Conservation (phyloP, 768 basidiomycete species). For the Lyophyllum shimeji region DNA sequence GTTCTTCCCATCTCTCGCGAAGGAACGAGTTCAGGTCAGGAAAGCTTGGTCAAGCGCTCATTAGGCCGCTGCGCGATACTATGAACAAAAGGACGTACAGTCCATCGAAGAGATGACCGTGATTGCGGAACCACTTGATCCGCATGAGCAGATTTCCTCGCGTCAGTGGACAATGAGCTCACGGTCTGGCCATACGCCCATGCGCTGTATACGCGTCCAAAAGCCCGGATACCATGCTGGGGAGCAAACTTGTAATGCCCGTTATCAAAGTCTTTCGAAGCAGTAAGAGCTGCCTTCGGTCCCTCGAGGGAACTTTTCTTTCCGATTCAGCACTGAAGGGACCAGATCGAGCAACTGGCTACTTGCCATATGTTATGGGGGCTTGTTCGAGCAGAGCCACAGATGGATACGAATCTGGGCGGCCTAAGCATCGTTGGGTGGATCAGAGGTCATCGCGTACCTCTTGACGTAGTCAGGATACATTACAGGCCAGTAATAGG, state of each 20-base stretch:
- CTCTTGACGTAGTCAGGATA: constrained; percentile 55
- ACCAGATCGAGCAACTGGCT: neutral
- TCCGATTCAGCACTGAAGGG: neutral
- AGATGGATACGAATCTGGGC: constrained; percentile 49
- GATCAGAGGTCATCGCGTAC: constrained; percentile 21
- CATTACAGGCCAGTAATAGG: constrained; percentile 57
- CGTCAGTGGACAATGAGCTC: constrained; percentile 10
- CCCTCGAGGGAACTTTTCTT: constrained; percentile 56
- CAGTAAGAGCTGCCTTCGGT: constrained; percentile 51
- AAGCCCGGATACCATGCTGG: constrained; percentile 52
- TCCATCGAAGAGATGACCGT: constrained; percentile 42
- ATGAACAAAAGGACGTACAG: constrained; percentile 24
- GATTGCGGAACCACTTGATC: constrained; percentile 53
- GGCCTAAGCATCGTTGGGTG: neutral
- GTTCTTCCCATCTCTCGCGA: constrained; percentile 50
- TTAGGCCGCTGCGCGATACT: neutral
- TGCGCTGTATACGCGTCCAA: constrained; percentile 53
- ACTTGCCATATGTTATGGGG: constrained; percentile 53
- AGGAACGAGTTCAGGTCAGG: constrained; percentile 49
- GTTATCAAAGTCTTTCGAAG: constrained; percentile 53
- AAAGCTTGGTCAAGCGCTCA: constrained; percentile 30
- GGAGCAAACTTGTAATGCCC: constrained; percentile 51
- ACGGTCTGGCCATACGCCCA: constrained; percentile 62
- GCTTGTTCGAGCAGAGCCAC: constrained; percentile 56
- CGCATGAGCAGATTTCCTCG: neutral